phyloP scores from a whole-genome alignment of 2,329 filamentous ascomycete species.

The Colletotrichum karsti region DNA sequence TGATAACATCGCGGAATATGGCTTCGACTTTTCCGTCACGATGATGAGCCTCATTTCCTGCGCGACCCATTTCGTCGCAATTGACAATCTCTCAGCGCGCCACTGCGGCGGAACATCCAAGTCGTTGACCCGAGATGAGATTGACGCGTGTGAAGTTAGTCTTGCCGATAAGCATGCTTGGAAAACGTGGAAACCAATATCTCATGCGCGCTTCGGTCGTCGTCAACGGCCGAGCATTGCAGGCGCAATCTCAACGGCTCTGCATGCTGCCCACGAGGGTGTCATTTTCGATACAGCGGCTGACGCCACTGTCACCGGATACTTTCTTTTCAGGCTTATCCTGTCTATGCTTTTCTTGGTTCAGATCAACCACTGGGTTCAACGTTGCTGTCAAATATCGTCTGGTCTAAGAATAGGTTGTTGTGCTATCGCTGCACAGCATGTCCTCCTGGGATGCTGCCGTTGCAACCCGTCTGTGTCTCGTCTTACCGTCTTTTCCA shows the following conservation, averaged over 20 bases:
- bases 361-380: neutral
- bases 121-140: neutral
- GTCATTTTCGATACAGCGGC: neutral
- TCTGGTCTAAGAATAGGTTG: neutral
- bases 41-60: neutral
- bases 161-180: neutral
- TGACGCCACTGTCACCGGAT: neutral
- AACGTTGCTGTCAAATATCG: neutral
- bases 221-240: neutral
- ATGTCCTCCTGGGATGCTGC: neutral
- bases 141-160: neutral
- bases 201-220: constrained; percentile 13
- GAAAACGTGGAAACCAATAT: neutral
- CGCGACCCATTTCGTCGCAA: constrained; percentile 10
- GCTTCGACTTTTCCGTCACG: neutral
- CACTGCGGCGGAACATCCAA: neutral
- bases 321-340: neutral
- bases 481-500: neutral
- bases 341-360: neutral
- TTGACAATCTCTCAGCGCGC: constrained; percentile 17
- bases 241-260: constrained; percentile 15
- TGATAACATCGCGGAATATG: neutral
- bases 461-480: neutral
- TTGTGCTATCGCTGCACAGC: neutral
- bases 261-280: neutral